Base-by-base conservation (phyloP, 257 asterid genomes). In the Rehmannia glutinosa region DNA sequence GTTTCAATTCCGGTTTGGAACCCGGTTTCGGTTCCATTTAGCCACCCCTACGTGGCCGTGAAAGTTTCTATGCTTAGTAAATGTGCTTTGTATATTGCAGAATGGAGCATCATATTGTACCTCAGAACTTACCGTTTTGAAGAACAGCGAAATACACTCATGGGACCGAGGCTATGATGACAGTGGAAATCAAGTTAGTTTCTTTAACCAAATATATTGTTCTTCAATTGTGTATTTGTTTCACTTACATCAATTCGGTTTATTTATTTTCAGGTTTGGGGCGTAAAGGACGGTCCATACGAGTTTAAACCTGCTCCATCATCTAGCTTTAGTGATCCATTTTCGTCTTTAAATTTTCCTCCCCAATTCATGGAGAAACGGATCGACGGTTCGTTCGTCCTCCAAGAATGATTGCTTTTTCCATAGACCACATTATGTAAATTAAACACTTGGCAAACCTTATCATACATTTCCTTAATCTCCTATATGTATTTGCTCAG, bases 121-220 rank as follows among this genome's bases (percentile, higher is more conserved):
- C 55, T 84, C 90, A 21, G 87, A 84, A 50, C 84, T 94, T 8
- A 78, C 97, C 2, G 94, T 92, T 21, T 54, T 87, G 68, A 92
- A 88, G 84, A 90, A 90, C 70, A 82, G 80, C 28, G 96, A 92
- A 84, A 83, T 92, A 66, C 98, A 90, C 74, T 78, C 95, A 30
- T 84, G 95, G 95, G 96, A 94, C 78, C 80, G 91, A 82, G 96
- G 99, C 60, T 91, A 65, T 8, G 97, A 94, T 74, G 92, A 84
- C 5, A 84, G 84, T 12, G 87, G 97, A 74, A 94, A 87, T 63
- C 97, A 91, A 74, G 97, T 91, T 8, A 71, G 89, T 28, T 55
- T 80, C n/a, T 33, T 69, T 15, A 23, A 15, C 52, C 61, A 15
- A 8, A 19, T 6, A 1, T 42, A 30, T 24, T 45, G 12, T 63